Base-by-base conservation (phyloP, 768 basidiomycete genomes). In the Tricholoma hemisulphureum region DNA sequence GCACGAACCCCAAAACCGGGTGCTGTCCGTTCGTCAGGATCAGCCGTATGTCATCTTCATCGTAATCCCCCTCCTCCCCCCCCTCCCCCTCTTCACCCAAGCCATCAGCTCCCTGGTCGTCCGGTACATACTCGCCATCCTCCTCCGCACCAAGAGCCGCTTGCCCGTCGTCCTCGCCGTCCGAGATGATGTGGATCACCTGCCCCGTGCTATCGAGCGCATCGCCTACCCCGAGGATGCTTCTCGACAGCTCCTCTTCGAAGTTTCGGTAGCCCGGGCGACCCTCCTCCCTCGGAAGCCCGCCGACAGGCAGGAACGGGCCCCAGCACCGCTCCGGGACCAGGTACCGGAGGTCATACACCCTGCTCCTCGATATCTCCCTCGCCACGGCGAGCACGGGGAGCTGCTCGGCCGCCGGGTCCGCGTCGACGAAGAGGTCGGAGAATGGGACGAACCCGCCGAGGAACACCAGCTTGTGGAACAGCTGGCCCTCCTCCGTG, bases 381-480 rank as follows among this genome's bases (percentile, higher is more conserved):
- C 75, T 73, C 4, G 69, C 70, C 9, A 56, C 54, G 2, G 54
- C 29, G 14, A 48, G 53, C 5, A 61, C 55, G 0, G 60, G 32
- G 2, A 56, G 46, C 29, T 60, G 23, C 13, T 24, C 57, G 10
- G 48, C 18, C 6, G 37, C 32, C n/a, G 6, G 45, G 14, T 28
- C 45, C 14, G 21, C 8, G n/a, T 55, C 52, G 18, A 23, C 4
- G 24, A 10, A 28, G 29, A 9, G 26, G 53, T 37, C 8, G 16
- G 6, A 65, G 57, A 49, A 68, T 55, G 3, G 76, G 67, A 14
- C 71, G 51, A 81, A 80, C 13, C 82, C 82, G 2, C 75, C 77
- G 43, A 72, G 68, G 23, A 79, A 79, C 2, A 80, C 61, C 48
- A 83, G 72, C 46, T 72, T 75, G 51, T 75, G 70, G 52, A 82